Evolutionary conservation across 768 basidiomycete species (phyloP), one percentile per base, ranked within the genome.

Genomic region (Lactarius vividus): DNA sequence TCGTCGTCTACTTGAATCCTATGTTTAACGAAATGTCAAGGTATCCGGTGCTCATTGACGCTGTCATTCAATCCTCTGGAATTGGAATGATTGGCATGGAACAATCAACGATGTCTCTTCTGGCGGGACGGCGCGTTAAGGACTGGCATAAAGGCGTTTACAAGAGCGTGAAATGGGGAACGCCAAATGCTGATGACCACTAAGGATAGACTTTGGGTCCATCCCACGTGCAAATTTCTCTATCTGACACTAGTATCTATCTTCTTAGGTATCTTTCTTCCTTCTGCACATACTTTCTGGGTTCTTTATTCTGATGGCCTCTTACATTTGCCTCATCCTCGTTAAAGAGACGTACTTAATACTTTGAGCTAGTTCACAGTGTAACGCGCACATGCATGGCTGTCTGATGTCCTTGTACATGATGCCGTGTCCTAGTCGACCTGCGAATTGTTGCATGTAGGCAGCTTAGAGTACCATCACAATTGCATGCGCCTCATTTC

Each of bases 31-130:
- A 57, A 26, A 54, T n/a, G 56, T 23, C 26, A 69, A 88, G 88
- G 88, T 87, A 89, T 74, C 87, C 88, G 15, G 76, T 88, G n/a
- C 75, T 92, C 58, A 81, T 91, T 59, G 89, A 91, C 71, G 87
- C 88, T 4, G 85, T 84, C 10, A 83, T 90, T 63, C 91, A 92
- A 71, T 87, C 88, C 0, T 77, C 76, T 44, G 89, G 85, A 26
- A 73, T 79, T 13, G 91, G 88, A 2, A 87, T 92, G 71, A 83
- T 92, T 16, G 91, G 89, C 10, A 91, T 88, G 1, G 83, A 88
- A 68, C 71, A 79, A 49, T 90, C 88, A 39, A 91, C 90, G 5
- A 89, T 90, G 84, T 85, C 87, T 2, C 77, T 84, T 54, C 69
- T 92, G 35, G 87, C 89, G 7, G 80, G 80, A 23, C 82, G 86